Base-by-base conservation (phyloP, 495 filamentous ascomycete genomes). In the Lophiostoma macrostomum region DNA sequence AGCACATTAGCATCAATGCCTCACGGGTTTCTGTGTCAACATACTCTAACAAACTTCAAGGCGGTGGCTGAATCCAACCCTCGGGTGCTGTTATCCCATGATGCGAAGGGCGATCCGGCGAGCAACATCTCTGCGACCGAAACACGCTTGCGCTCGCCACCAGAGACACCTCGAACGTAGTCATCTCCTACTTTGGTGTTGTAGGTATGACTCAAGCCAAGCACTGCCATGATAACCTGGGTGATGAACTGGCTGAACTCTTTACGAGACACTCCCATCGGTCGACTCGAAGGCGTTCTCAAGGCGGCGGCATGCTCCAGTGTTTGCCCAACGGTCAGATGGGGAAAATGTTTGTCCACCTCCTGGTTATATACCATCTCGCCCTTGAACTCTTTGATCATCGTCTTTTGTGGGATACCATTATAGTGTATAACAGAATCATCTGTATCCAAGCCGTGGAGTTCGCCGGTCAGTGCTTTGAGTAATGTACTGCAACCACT, bases 401-500 rank as follows among this genome's bases (percentile, higher is more conserved):
- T 53, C 24, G 63, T 56, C 25, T 69, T 53, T 11, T 36, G 32
- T 4, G 29, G 18, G 5, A 22, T 45, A 7, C 58, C 58, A 13
- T 61, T 46, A 34, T 61, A 61, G 25, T 56, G 30, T 8, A 61
- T 37, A 5, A n/a, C 5, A 13, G 58, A 61, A n/a, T 54, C 27
- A 19, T 56, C 40, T 3, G 31, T 14, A 5, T 56, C 37, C 19
- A 56, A 39, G 3, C 58, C 58, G 36, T 56, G 52, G 14, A 43
- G 10, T 18, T 61, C 44, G 3, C 58, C 58, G 13, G 14, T 16
- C 22, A 61, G 45, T 4, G 53, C 37, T 34, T 61, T 61, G 14
- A 61, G 31, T 11, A 77, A 43, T 5, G 74, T 77, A 3, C 68
- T 71, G 37, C 73, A 77, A 14, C 74, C 74, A 2, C 68, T 68